These are phyloP conservation scores for Kazachstania sp. DNA, from an alignment of 1,139 yeast genomes.

Conservation along the genomic window DNA sequence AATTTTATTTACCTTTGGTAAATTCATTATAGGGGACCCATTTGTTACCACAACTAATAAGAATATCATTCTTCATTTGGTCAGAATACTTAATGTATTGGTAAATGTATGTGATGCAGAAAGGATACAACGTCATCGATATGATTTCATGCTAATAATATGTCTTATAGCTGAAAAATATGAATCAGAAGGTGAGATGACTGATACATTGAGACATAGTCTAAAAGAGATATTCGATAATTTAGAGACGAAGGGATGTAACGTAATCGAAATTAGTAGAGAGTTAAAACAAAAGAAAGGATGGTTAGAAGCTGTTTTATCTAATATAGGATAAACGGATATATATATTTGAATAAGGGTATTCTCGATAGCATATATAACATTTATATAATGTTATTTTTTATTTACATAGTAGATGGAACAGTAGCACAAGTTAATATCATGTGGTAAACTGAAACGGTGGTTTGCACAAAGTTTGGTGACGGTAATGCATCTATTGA, in stretches of 20 bases:
- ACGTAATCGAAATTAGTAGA: constrained; percentile 7
- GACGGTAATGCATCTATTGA: constrained; percentile 10
- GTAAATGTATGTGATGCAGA: constrained; percentile 14
- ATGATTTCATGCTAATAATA: constrained; percentile 21
- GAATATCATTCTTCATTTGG: constrained; percentile 10
- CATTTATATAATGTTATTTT: no score
- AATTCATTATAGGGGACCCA: constrained; percentile 23
- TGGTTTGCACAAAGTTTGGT: no score
- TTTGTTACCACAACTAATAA: constrained; percentile 18
- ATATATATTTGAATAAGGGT: no score
- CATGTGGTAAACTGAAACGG: no score
- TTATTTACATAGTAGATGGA: no score
- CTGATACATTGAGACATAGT: not conserved
- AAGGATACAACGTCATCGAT: constrained; percentile 20
- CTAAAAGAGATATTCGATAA: not conserved
- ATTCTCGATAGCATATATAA: no score
- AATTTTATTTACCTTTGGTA: constrained; percentile 24
- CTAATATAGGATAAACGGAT: no score
- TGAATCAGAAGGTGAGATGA: constrained; percentile 19
- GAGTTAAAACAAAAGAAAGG: no score
- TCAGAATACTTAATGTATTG: constrained; percentile 9
- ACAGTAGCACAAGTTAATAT: no score
- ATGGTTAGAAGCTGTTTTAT: no score
- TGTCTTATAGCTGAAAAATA: constrained; percentile 21
- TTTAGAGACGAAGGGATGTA: constrained; percentile 13